Conservation (phyloP, 202 grass and related monocot genomes). For the Brachypodium distachyon region DNA sequence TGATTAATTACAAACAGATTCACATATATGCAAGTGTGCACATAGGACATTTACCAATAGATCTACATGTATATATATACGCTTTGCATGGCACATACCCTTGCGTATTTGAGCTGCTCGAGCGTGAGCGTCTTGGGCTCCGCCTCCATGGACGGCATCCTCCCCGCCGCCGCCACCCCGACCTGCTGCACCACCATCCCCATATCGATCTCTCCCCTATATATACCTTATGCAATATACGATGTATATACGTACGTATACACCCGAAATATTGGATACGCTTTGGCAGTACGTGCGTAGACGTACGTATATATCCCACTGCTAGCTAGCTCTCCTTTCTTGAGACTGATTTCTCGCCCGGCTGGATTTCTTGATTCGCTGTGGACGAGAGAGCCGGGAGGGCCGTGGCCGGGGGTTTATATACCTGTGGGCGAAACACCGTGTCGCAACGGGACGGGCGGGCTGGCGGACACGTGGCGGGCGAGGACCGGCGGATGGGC, state of each 20-base stretch:
- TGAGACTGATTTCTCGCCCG: not conserved
- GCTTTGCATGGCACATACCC: constrained; percentile 22
- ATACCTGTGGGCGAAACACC: not conserved
- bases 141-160: constrained; percentile 45
- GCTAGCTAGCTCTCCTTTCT: not conserved
- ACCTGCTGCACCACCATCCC: not conserved
- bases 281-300: too few species aligned
- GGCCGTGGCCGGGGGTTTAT: not conserved
- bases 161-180: constrained; percentile 17
- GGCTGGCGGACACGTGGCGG: not conserved
- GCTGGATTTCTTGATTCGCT: not conserved
- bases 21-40: too few species aligned
- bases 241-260: not conserved
- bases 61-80: not conserved
- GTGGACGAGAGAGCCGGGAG: not conserved
- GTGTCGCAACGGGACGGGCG: not conserved
- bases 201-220: not conserved
- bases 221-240: not conserved
- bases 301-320: not conserved
- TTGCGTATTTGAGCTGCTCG: constrained; percentile 65
- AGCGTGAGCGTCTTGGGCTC: constrained; percentile 70
- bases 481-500: not conserved
- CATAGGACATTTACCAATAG: too few species aligned
- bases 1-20: too few species aligned
- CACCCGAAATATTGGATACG: not conserved